Evolutionary conservation across 495 filamentous ascomycete genomes (phyloP).

Genomic region (Apiosordaria backusii): DNA sequence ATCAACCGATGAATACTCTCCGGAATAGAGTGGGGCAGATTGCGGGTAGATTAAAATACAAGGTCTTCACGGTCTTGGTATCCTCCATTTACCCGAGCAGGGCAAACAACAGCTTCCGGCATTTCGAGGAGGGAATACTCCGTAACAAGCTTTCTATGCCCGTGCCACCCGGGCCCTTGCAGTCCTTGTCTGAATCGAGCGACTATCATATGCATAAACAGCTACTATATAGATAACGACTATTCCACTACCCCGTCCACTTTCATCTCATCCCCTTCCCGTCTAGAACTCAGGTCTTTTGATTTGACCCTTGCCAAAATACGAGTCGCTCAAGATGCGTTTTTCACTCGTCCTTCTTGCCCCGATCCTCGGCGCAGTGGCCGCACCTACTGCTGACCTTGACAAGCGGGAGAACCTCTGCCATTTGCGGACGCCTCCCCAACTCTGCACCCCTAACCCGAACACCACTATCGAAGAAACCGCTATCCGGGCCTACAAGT

Average conservation of each 20-base stretch:
- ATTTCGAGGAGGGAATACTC: not conserved
- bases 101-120: not conserved
- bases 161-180: not conserved
- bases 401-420: constrained; percentile 45
- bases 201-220: not conserved
- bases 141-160: not conserved
- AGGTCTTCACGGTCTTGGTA: not conserved
- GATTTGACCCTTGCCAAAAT: not conserved
- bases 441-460: constrained; percentile 38
- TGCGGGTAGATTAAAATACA: not conserved
- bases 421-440: constrained; percentile 37
- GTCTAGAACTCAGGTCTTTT: not conserved
- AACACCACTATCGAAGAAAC: constrained; percentile 45
- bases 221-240: not conserved
- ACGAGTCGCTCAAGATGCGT: not conserved
- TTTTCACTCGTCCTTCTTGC: constrained; percentile 18
- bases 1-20: not conserved
- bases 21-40: not conserved
- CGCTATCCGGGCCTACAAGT: constrained; percentile 43
- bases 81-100: not conserved
- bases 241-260: not conserved
- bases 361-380: constrained; percentile 21
- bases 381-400: constrained; percentile 29
- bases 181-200: not conserved
- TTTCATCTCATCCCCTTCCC: too few species aligned